Evolutionary conservation across 1,139 yeast species (phyloP).

Genomic region (Pichia sp.): DNA sequence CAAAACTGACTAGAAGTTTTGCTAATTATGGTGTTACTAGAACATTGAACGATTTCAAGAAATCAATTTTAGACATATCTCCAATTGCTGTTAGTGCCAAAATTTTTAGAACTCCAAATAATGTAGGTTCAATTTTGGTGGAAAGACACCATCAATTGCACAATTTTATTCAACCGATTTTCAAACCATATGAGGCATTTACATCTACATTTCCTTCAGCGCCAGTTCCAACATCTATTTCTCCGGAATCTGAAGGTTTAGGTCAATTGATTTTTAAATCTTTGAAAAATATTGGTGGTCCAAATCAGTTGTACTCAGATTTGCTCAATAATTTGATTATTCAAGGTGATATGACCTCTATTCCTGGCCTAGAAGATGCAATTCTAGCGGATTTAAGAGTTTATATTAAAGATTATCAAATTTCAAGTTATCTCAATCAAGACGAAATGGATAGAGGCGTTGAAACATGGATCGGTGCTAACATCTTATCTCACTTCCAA

Average conservation of each 20-base stretch:
- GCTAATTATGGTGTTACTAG: slow-evolving; percentile 36
- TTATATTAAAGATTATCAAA: slow-evolving; percentile 39
- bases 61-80: slow-evolving; percentile 28
- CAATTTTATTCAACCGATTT: slow-evolving; percentile 43
- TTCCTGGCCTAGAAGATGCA: slow-evolving; percentile 55
- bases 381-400: slow-evolving; percentile 50
- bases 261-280: slow-evolving; percentile 37
- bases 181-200: slow-evolving; percentile 42
- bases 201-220: slow-evolving; percentile 19
- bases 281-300: slow-evolving; percentile 34
- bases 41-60: slow-evolving; percentile 41
- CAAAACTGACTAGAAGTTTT: slow-evolving; percentile 35
- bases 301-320: slow-evolving; percentile 30
- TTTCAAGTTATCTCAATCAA: slow-evolving; percentile 31
- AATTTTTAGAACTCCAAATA: slow-evolving; percentile 42
- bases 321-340: slow-evolving; percentile 52
- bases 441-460: slow-evolving; percentile 40
- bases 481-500: slow-evolving; percentile 46
- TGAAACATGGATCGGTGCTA: slow-evolving; percentile 62
- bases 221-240: slow-evolving; percentile 21
- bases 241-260: slow-evolving; percentile 34
- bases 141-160: slow-evolving; percentile 31
- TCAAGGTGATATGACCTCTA: slow-evolving; percentile 57
- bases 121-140: slow-evolving; percentile 31
- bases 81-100: slow-evolving; percentile 27